phyloP scores from a whole-genome alignment of 495 filamentous ascomycete species.

The Lasiosphaeria ovina region DNA sequence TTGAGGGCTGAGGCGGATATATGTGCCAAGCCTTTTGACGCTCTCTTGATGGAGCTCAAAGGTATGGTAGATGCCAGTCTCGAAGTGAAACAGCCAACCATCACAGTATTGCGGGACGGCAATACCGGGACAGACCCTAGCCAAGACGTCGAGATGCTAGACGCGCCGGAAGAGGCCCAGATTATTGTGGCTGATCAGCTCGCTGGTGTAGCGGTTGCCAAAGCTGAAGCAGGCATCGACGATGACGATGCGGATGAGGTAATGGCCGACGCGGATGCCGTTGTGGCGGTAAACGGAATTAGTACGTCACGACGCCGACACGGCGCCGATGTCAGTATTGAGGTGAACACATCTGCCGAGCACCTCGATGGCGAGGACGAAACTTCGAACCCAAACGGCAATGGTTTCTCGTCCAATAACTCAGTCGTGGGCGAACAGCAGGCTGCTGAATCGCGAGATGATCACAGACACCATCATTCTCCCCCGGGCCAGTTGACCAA shows the following conservation, averaged over 20 bases:
- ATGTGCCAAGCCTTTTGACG: slow-evolving; percentile 63
- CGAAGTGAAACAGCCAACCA: slow-evolving; percentile 38
- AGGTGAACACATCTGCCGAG: slow-evolving; percentile 37
- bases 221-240: slow-evolving; percentile 22
- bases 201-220: slow-evolving; percentile 23
- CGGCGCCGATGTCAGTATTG: slow-evolving; percentile 36
- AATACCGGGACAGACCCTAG: slow-evolving; percentile 26
- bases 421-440: slow-evolving; percentile 19
- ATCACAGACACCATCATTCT: slow-evolving; percentile 4
- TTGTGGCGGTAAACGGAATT: too few species aligned
- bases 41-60: slow-evolving; percentile 69
- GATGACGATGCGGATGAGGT: slow-evolving; percentile 13
- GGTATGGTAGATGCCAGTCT: slow-evolving; percentile 62
- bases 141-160: slow-evolving; percentile 47
- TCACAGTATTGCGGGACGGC: slow-evolving; percentile 25
- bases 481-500: slow-evolving; percentile 24
- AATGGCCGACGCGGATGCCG: slow-evolving; percentile 22
- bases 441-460: slow-evolving; percentile 10
- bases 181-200: slow-evolving; percentile 40
- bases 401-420: slow-evolving; percentile 21
- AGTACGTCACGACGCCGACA: background rate
- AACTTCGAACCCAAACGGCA: slow-evolving; percentile 29
- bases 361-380: slow-evolving; percentile 19
- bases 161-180: slow-evolving; percentile 42
- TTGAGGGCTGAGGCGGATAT: slow-evolving; percentile 77